Evolutionary conservation across 352 stramenopile genomes (phyloP), one percentile per base, ranked within the genome.

Genomic region (Phytophthora fragariae): DNA sequence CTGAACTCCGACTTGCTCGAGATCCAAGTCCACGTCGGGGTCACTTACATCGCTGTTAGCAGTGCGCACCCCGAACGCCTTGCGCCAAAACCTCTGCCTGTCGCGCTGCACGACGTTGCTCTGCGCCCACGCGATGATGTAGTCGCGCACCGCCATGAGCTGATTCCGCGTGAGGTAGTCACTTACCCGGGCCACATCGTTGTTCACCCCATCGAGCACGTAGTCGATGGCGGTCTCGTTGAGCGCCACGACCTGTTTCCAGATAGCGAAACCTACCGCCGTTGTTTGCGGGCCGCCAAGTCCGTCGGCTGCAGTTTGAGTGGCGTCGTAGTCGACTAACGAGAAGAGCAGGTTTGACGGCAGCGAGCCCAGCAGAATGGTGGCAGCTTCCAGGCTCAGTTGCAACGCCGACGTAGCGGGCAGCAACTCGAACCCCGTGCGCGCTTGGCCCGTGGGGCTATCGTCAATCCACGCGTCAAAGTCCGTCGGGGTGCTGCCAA

Each of bases 401-500:
- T 92, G 68, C 5, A 91, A 64, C 2, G 14, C 71, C 1, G 67
- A 62, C 0, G 68, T 80, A 0, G 71, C 57, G 9, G 88, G 86
- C 8, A 80, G 57, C 2, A 94, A 69, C 54, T 94, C 88, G 61
- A 94, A 94, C 2, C 88, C 86, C 3, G 76, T 84, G 8, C 85
- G 86, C 24, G 76, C 37, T 15, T 68, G 56, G 0, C 74, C 74
- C 0, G 82, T 91, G 9, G 84, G 88, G 12, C 58, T 72, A 19
- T 91, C 83, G 29, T 92, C 88, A 11, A 94, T 85, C 78, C 85
- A 91, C 24, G 78, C 54, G 54, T 94, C 88, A 7, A 92, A 87
- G 56, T 94, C 68, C 0, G 86, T 90, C 0, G 53, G 57, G 0
- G 72, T 68, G 49, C 78, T 82, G 17, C 68, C 65, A 12, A 69